A percentile compares a stretch with the other conserved stretches of the same genome.
These are phyloP conservation scores for Trichoderma sp. DNA, from an alignment of 2,329 filamentous ascomycete species.

Conservation along the genomic window DNA sequence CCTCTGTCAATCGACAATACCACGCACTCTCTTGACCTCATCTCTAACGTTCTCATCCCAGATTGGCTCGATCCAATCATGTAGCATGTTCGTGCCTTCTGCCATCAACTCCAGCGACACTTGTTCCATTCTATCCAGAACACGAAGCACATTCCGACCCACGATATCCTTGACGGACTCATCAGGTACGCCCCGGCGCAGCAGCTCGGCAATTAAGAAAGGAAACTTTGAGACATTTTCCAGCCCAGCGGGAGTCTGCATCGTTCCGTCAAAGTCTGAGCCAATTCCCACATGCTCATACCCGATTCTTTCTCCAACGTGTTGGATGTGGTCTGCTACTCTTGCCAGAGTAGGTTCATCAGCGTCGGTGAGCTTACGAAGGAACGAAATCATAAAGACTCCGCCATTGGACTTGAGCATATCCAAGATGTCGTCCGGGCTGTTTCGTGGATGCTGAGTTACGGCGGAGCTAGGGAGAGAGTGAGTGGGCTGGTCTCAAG, in stretches of 20 bases:
- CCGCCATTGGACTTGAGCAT: slow-evolving; percentile 70
- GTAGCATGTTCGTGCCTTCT: slow-evolving; percentile 7
- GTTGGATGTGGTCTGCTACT: slow-evolving; percentile 73
- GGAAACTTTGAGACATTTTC: slow-evolving; percentile 82
- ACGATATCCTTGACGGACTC: background rate
- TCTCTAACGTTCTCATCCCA: slow-evolving; percentile 16
- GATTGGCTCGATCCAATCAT: slow-evolving; percentile 20
- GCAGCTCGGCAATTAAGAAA: slow-evolving; percentile 33
- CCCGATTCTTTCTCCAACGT: slow-evolving; percentile 77
- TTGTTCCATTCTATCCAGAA: background rate
- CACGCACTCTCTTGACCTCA: slow-evolving; percentile 12
- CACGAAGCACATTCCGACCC: background rate
- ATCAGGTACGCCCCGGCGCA: slow-evolving; percentile 25
- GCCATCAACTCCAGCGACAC: background rate
- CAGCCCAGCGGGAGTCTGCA: slow-evolving; percentile 64
- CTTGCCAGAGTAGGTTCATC: slow-evolving; percentile 69
- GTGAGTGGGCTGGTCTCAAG: too few species aligned
- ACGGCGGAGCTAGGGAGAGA: slow-evolving; percentile 62
- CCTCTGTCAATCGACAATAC: background rate
- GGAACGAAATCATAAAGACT: slow-evolving; percentile 85
- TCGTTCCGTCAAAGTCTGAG: slow-evolving; percentile 80
- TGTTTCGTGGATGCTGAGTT: slow-evolving; percentile 77
- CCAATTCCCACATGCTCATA: slow-evolving; percentile 82
- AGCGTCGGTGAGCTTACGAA: slow-evolving; percentile 70
- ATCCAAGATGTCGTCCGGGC: slow-evolving; percentile 75